Conservation (phyloP, 2,329 filamentous ascomycete species). For the Pyricularia grisea region DNA sequence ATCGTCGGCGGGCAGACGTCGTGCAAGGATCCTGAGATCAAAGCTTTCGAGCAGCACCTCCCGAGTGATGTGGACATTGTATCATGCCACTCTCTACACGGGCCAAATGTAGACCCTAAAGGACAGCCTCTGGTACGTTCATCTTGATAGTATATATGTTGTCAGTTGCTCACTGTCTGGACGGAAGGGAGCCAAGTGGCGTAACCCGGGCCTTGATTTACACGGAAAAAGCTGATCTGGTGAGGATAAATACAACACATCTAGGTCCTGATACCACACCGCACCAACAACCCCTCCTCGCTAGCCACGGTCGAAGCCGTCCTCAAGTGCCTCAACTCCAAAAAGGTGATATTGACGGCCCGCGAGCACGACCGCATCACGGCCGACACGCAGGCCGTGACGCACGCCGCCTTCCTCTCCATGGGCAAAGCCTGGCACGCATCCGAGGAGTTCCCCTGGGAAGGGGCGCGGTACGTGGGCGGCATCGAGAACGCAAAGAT, state of each 20-base stretch:
- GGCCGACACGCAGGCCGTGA: constrained; percentile 95
- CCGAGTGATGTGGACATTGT: constrained; percentile 86
- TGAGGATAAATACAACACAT: not conserved
- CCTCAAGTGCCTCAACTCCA: constrained; percentile 74
- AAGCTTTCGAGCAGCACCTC: constrained; percentile 82
- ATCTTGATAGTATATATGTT: not conserved
- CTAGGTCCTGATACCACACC: constrained; percentile 79
- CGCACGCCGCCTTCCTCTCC: constrained; percentile 89
- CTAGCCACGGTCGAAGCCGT: constrained; percentile 73
- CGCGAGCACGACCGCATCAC: constrained; percentile 92
- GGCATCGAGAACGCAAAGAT: constrained; percentile 99
- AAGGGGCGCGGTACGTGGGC: constrained; percentile 87
- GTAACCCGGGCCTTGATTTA: too few species aligned
- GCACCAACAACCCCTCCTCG: constrained; percentile 60
- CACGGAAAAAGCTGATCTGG: not conserved
- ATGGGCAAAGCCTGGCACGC: constrained; percentile 99
- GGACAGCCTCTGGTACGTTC: constrained; percentile 73
- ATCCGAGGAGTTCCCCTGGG: constrained; percentile 94
- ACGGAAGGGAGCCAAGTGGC: not conserved
- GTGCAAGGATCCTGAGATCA: constrained; percentile 94
- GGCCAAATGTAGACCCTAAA: constrained; percentile 77
- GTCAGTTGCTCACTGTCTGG: not conserved
- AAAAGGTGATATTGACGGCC: constrained; percentile 79
- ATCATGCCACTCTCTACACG: constrained; percentile 93
- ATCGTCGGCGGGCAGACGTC: constrained; percentile 97